Evolutionary conservation across 768 basidiomycete genomes (phyloP), one percentile per base, ranked within the genome.

Genomic region (Multifurca ochricompacta): DNA sequence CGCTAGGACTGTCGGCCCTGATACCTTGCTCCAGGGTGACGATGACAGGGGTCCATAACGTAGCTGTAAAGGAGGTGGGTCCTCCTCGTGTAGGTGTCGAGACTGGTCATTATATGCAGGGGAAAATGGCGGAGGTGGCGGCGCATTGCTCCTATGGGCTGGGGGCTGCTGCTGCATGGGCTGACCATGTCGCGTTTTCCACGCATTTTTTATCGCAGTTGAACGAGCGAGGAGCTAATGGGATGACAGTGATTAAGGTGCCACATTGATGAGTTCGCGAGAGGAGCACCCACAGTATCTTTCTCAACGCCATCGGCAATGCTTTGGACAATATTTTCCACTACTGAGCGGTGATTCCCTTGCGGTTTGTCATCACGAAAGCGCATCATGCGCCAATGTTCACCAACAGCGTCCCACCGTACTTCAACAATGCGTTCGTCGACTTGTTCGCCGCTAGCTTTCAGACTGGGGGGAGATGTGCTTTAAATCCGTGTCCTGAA

Each of bases 401-500:
- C 76, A 23, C 71, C 62, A n/a, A 60, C 66, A 6, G 76, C 54
- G 62, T 95, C 87, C 95, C 96, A 98, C 59, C 84, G 82, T 16
- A 95, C 93, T 68, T 99, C 96, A 18, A 98, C 85, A 35, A 98
- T 79, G 10, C 95, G 81, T 68, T 98, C 94, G 64, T 99, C 95
- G 59, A 85, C 73, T 67, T 98, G 95, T 65, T 94, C 87, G 6
- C 85, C 82, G 1, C 81, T 78, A 4, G 71, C 69, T 65, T 97
- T 98, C 75, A 95, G 76, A 62, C 95, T 98, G 65, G 16, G 31
- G 30, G 8, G 10, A 36, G 39, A 31, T 11, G 21, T 9, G 11
- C 44, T 48, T 40, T 45, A 49, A 41, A 35, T 53, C 36, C 30
- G 27, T 39, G 16, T 11, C 28, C 30, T 36, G 48, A 51, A 35